phyloP scores from a whole-genome alignment of 164 flowering plant species.

The Protea cynaroides region DNA sequence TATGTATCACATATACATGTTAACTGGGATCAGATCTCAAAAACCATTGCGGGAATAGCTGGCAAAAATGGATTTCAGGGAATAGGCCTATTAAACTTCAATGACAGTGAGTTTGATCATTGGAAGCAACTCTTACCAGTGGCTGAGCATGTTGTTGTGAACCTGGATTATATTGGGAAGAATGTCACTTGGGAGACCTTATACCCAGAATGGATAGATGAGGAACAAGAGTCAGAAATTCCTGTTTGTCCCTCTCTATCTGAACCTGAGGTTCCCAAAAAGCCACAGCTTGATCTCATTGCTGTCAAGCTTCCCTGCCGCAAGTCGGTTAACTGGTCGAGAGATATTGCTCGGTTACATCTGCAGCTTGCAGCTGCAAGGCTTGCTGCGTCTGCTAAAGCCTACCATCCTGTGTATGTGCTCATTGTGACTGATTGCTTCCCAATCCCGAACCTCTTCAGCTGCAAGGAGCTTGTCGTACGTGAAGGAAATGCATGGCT shows the following conservation, averaged over 20 bases:
- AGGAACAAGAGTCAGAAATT: constrained; percentile 54
- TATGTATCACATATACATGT: constrained; percentile 33
- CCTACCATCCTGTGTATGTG: constrained; percentile 27
- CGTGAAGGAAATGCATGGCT: constrained; percentile 41
- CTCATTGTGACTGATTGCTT: constrained; percentile 47
- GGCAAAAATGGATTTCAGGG: constrained; percentile 17
- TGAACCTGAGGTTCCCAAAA: constrained; percentile 19
- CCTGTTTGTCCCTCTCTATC: constrained; percentile 47
- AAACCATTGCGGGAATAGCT: constrained; percentile 16
- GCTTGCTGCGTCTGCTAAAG: constrained; percentile 39
- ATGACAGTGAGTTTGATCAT: constrained; percentile 27
- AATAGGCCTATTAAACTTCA: constrained; percentile 51
- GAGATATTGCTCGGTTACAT: constrained; percentile 60
- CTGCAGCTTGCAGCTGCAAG: constrained; percentile 58
- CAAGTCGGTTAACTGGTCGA: constrained; percentile 38
- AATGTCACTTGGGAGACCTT: constrained; percentile 50
- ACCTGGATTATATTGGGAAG: constrained; percentile 31
- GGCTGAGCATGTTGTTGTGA: constrained; percentile 27
- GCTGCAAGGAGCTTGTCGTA: constrained; percentile 47
- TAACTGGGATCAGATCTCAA: constrained; percentile 37
- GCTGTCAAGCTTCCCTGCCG: constrained; percentile 59
- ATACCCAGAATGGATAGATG: constrained; percentile 67
- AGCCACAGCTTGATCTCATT: constrained; percentile 33
- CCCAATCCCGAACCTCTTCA: constrained; percentile 53
- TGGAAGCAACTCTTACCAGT: constrained; percentile 30